Base-by-base conservation (phyloP, 306 rosid species). In the Corylus heterophylla region DNA sequence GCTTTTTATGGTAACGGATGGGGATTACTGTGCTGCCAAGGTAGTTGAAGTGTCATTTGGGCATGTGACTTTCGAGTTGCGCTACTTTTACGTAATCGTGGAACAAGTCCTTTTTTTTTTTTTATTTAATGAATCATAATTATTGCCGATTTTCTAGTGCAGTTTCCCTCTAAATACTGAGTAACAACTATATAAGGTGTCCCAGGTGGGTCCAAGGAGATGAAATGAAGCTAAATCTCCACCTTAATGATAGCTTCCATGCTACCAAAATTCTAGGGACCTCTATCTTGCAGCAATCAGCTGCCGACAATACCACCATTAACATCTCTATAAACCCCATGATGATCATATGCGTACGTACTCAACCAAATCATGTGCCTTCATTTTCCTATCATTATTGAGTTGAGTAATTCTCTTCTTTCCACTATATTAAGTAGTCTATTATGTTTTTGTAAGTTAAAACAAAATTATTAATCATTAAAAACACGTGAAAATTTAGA, bases 31-130 rank as follows among this genome's bases (percentile, higher is more conserved):
- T 42, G 2, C 2, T 31, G 35, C 77, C 54, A 79, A 77, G 86
- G 80, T 82, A 73, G 90, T 80, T 87, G 82, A 77, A 77, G 82
- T 73, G 85, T 87, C 90, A 2, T 31, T 1, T 31, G 35, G 35
- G 35, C 35, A 31, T 31, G 74, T 58, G 66, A 2, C 37, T 59
- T 59, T 22, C 7, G 13, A 25, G 66, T 25, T 59, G n/a, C 66
- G 25, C 29, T 16, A 25, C 13, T 25, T 12, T 59, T 25, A 59
- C 66, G 27, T 16, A 63, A 72, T 51, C 25, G 66, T 62, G 54
- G 47, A 59, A 50, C 12, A 22, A 37, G 37, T 64, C 63, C 39
- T 2, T 18, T 22, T 39, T 39, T 35, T 35, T 35, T 35, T 35
- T 35, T 35, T 35, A 2, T 35, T 69, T 68, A 77, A 82, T 73